phyloP scores from a whole-genome alignment of 1,284 basidiomycete species.

The Quambalaria eucalypti region DNA sequence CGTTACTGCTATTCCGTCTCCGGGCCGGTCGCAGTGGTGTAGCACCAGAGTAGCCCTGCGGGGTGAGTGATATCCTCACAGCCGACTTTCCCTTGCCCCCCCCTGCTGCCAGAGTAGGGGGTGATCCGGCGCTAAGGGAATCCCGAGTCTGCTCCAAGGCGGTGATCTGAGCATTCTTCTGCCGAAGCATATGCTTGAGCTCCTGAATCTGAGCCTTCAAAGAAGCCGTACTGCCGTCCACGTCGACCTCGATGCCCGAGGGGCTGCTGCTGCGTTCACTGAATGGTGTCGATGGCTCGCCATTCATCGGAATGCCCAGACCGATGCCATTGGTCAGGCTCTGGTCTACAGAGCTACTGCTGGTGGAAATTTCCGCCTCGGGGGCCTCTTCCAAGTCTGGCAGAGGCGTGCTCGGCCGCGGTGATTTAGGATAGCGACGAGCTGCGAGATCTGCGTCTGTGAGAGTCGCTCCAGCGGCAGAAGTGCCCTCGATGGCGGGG shows the following conservation, averaged over 20 bases:
- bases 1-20: not conserved
- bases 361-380: too few relatives aligned
- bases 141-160: slow-evolving; percentile 2
- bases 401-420: too few relatives aligned
- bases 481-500: not conserved
- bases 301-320: not conserved
- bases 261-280: too few relatives aligned
- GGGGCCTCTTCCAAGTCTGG: too few relatives aligned
- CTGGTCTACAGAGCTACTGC: not conserved
- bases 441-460: not conserved
- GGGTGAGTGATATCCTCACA: not conserved
- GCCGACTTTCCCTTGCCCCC: not conserved
- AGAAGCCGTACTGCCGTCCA: too few relatives aligned
- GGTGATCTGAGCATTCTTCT: slow-evolving; percentile 13
- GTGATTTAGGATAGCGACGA: not conserved
- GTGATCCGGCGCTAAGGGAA: not conserved
- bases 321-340: not conserved
- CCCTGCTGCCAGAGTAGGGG: not conserved
- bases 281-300: too few relatives aligned
- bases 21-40: not conserved
- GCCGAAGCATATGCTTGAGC: slow-evolving; percentile 10
- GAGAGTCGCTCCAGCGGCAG: not conserved
- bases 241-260: too few relatives aligned
- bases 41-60: not conserved
- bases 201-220: slow-evolving; percentile 12